These are phyloP conservation scores for Candida qinlingensis DNA, from an alignment of 805 yeast genomes.

Conservation along the genomic window DNA sequence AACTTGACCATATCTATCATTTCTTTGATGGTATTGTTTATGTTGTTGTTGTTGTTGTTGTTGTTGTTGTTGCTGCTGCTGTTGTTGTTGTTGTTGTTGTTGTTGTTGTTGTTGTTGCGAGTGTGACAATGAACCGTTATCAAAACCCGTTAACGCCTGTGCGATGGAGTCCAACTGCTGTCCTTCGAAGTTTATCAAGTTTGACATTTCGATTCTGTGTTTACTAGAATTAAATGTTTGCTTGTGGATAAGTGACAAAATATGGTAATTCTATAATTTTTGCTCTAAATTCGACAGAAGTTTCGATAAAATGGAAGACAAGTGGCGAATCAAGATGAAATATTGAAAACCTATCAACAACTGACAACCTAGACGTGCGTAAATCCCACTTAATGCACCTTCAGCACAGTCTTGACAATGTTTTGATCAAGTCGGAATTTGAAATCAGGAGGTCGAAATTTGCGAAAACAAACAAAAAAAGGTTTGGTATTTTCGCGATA, in stretches of 20 bases:
- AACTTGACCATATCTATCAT: constrained; percentile 9
- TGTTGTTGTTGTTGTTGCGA: constrained; percentile 14
- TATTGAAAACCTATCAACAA: no score
- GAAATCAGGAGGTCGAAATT: background rate
- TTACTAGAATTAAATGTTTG: background rate
- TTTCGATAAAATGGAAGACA: background rate
- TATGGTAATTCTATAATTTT: background rate
- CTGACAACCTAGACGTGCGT: no score
- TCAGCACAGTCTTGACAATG: no score
- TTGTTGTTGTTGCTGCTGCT: constrained; percentile 12
- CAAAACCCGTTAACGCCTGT: constrained; percentile 14
- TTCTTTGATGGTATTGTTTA: background rate
- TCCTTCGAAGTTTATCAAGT: constrained; percentile 12
- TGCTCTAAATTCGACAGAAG: background rate
- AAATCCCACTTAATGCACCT: no score
- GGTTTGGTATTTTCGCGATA: background rate
- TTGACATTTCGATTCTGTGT: constrained; percentile 4
- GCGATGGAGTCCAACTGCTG: constrained; percentile 14
- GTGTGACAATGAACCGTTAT: constrained; percentile 5
- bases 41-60: constrained; percentile 8
- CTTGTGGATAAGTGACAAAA: background rate
- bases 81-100: constrained; percentile 13
- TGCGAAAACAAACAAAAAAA: background rate
- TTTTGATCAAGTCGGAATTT: background rate
- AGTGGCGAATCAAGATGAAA: no score